Evolutionary conservation across 1,139 yeast species (phyloP).

Genomic region (Sugiyamaella paludigena): DNA sequence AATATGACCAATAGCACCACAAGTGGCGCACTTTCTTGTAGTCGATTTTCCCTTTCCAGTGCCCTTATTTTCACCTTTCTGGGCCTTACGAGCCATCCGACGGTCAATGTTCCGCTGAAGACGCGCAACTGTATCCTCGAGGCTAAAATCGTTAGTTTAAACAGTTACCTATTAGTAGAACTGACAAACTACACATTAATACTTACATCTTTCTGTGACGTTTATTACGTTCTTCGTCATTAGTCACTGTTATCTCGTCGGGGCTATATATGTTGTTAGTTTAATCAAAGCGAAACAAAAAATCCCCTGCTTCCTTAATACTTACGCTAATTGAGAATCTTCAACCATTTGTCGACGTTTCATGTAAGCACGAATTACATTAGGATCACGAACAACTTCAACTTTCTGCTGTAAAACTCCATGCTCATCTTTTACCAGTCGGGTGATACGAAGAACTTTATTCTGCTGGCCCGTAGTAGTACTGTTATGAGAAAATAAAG

Average conservation of each 20-base stretch:
- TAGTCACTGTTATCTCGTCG: constrained; percentile 73
- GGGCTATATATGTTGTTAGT: constrained; percentile 21
- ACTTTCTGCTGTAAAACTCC: constrained; percentile 82
- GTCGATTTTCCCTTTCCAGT: constrained; percentile 55
- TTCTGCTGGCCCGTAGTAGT: constrained; percentile 25
- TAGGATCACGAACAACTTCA: constrained; percentile 77
- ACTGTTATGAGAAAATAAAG: constrained; percentile 36
- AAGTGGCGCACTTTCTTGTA: constrained; percentile 84
- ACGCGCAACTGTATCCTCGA: constrained; percentile 83
- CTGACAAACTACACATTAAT: too few relatives aligned
- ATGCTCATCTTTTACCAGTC: constrained; percentile 79
- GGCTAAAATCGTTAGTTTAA: constrained; percentile 16
- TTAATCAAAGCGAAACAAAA: constrained; percentile 12
- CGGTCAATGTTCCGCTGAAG: constrained; percentile 72
- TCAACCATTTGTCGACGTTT: constrained; percentile 75
- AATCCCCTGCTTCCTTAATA: neutral
- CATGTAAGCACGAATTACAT: constrained; percentile 82
- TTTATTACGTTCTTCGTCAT: constrained; percentile 80
- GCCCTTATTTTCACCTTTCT: constrained; percentile 37
- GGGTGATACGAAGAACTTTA: constrained; percentile 67
- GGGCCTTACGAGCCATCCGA: constrained; percentile 55
- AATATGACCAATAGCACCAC: constrained; percentile 95
- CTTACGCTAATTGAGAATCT: constrained; percentile 58
- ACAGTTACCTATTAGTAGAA: neutral
- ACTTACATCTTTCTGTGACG: constrained; percentile 61